phyloP scores from a whole-genome alignment of 148 eudicot species.

The Arbutus unedo region DNA sequence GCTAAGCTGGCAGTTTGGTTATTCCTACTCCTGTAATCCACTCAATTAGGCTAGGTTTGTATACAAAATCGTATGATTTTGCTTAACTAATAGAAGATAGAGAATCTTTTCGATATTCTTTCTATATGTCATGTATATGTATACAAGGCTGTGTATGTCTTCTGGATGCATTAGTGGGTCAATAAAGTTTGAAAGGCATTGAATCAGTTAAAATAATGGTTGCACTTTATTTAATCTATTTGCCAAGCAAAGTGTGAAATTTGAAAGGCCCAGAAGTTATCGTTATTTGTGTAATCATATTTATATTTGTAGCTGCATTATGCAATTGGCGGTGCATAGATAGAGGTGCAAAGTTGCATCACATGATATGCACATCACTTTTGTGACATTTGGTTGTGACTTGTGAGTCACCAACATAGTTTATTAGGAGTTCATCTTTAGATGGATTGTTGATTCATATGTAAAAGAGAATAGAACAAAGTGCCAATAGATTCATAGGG shows the following conservation, averaged over 20 bases:
- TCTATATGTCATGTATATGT: not conserved
- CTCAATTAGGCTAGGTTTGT: not conserved
- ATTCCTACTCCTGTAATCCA: not conserved
- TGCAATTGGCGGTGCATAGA: not conserved
- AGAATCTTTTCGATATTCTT: not conserved
- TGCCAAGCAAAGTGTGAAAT: not conserved
- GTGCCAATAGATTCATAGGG: not conserved
- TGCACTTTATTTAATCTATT: not conserved
- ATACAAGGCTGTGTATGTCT: not conserved
- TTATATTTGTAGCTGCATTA: not conserved
- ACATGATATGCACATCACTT: not conserved
- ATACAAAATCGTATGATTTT: not conserved
- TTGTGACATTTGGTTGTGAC: not conserved
- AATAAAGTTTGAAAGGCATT: not conserved
- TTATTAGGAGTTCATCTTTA: slow-evolving; percentile 1
- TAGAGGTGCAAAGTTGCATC: not conserved
- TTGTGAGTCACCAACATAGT: slow-evolving; percentile 2
- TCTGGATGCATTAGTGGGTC: not conserved
- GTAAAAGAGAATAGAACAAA: not conserved
- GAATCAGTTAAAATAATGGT: not conserved
- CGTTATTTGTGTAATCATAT: not conserved
- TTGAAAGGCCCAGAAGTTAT: not conserved
- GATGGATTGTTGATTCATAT: not conserved
- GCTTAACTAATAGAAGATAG: not conserved
- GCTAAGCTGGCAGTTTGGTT: not conserved